Conservation (phyloP, 2,329 filamentous ascomycete species). For the Harringtonia aguacate region DNA sequence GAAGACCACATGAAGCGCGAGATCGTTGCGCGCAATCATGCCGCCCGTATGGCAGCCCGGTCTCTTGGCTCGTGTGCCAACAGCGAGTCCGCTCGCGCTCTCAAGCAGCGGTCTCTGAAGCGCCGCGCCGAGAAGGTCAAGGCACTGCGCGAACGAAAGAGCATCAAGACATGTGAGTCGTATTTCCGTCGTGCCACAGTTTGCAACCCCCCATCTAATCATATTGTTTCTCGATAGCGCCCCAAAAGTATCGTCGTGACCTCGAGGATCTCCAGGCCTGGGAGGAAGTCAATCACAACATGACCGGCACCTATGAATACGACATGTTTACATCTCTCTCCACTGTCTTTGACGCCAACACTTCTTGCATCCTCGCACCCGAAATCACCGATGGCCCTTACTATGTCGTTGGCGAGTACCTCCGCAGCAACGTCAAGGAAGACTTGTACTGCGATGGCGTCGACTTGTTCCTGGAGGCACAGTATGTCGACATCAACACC, state of each 20-base stretch:
- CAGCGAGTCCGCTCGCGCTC: constrained; percentile 24
- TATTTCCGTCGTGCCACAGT: too few relatives aligned
- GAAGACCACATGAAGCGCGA: constrained; percentile 20
- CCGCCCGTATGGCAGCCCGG: constrained; percentile 21
- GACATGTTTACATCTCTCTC: constrained; percentile 21
- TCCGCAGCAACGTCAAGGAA: constrained; percentile 37
- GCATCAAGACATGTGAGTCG: constrained; percentile 18
- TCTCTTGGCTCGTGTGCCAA: constrained; percentile 28
- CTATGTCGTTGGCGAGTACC: constrained; percentile 39
- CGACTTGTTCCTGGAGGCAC: constrained; percentile 36
- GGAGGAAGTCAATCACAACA: constrained; percentile 24
- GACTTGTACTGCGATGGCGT: constrained; percentile 29
- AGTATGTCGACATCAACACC: constrained; percentile 42
- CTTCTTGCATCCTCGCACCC: constrained; percentile 36
- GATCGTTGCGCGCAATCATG: constrained; percentile 21
- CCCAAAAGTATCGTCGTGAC: constrained; percentile 20
- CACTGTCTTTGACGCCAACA: constrained; percentile 29
- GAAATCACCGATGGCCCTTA: constrained; percentile 43
- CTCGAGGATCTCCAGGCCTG: constrained; percentile 21
- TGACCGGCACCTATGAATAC: constrained; percentile 19
- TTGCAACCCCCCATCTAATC: too few relatives aligned
- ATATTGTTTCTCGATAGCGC: constrained; percentile 8
- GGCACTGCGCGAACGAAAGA: constrained; percentile 26
- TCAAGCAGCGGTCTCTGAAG: constrained; percentile 27
- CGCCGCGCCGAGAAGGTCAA: constrained; percentile 28